A percentile compares a stretch with the other conserved stretches of the same genome.
Evolutionary conservation across 192 early-diverging fungal species (phyloP).

Genomic region (Coemansia sp.): DNA sequence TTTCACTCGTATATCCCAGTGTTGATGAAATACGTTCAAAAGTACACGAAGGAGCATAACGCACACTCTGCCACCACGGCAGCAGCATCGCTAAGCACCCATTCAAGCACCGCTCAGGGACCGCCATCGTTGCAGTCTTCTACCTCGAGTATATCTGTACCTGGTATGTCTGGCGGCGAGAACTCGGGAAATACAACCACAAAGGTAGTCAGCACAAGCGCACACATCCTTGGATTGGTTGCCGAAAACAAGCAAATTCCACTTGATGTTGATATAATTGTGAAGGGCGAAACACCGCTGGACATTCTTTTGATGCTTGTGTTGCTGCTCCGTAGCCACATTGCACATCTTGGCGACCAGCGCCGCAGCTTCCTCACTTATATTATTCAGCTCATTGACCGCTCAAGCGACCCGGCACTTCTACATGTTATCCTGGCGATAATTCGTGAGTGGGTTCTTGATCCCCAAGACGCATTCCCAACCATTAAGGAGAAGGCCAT

Average conservation of each 20-base stretch:
- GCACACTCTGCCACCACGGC: constrained; percentile 34
- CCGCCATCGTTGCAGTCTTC: constrained; percentile 26
- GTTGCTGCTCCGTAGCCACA: constrained; percentile 58
- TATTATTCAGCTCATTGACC: constrained; percentile 82
- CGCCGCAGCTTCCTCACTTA: constrained; percentile 81
- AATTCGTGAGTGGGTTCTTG: constrained; percentile 84
- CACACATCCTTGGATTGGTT: constrained; percentile 24
- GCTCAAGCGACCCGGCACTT: constrained; percentile 73
- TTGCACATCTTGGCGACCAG: constrained; percentile 78
- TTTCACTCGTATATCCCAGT: constrained; percentile 72
- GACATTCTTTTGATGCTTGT: constrained; percentile 53
- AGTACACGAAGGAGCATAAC: constrained; percentile 82
- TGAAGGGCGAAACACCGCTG: constrained; percentile 44
- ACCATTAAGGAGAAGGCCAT: constrained; percentile 96
- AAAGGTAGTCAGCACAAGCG: constrained; percentile 17
- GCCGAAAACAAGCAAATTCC: constrained; percentile 37
- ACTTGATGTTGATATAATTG: constrained; percentile 30
- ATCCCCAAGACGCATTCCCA: constrained; percentile 83
- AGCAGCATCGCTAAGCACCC: constrained; percentile 10
- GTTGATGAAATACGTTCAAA: constrained; percentile 81
- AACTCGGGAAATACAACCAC: background rate
- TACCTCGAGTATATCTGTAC: constrained; percentile 12
- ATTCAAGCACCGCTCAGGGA: constrained; percentile 6
- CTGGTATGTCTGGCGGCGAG: constrained; percentile 8
- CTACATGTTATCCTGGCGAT: constrained; percentile 77